Base-by-base conservation (phyloP, 352 stramenopile species). In the Globisporangium nunn region DNA sequence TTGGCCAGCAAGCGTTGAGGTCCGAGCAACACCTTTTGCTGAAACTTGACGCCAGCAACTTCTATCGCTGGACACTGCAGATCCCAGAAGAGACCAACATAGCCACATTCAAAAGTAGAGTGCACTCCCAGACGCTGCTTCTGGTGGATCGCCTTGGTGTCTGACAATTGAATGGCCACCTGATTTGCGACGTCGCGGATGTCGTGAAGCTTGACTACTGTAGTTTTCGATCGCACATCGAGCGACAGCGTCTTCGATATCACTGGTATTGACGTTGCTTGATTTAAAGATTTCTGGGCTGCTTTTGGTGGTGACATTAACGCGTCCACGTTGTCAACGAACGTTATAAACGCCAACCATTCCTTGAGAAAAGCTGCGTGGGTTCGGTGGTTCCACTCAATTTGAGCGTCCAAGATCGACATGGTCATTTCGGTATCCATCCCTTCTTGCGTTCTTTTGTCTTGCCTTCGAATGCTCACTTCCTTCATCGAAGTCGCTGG, bases 301-400 rank as follows among this genome's bases (percentile, higher is more conserved):
- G 18, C 11, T 60, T 58, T 53, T n/a, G 68, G 56, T 12, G 51
- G 56, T 4, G 63, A 67, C 1, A 85, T 4, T 66, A 85, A 75
- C 7, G 56, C 28, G 14, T 74, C 62, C 2, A 81, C 31, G 18
- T 70, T 71, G 51, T 81, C 66, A 0, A 80, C 30, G 1, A 78
- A 61, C 6, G 48, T 62, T 33, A 68, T 47, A 4, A 76, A 64
- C 0, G 53, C 56, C 14, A 41, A 29, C 37, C 67, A 66, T 35
- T 85, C 69, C 6, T 55, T 43, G 17, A 81, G 37, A 41, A 81
- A 78, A 0, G 40, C 31, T 8, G 56, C 61, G 48, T 81, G 71
- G 14, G 60, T 50, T 10, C 23, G 51, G 23, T 77, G 72, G 23
- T 63, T 62, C 73, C 73, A 81, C 37, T 75, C 52, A 5, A 81